Evolutionary conservation across 192 early-diverging fungal species (phyloP).

Genomic region (Funneliformis geosporum): DNA sequence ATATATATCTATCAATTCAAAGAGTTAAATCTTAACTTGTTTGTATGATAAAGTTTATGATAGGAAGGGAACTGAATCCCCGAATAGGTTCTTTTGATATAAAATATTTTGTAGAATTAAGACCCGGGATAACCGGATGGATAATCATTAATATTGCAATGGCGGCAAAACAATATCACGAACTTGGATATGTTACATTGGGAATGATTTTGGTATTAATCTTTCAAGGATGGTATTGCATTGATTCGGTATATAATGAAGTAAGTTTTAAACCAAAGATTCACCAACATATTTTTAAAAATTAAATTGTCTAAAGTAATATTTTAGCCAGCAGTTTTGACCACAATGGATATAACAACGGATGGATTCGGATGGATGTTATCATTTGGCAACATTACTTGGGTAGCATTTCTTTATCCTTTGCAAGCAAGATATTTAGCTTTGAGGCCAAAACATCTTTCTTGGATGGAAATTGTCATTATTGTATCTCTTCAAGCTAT

Average conservation of each 20-base stretch:
- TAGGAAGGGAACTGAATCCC: constrained; percentile 96
- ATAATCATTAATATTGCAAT: constrained; percentile 74
- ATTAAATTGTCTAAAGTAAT: constrained; percentile 3
- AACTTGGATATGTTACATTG: constrained; percentile 67
- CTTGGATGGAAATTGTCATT: constrained; percentile 35
- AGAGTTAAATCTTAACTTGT: neutral
- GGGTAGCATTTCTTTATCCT: constrained; percentile 91
- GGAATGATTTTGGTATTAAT: constrained; percentile 74
- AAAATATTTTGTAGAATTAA: constrained; percentile 92
- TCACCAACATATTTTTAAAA: neutral
- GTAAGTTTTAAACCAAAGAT: neutral
- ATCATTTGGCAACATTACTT: constrained; percentile 76
- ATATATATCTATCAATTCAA: too few relatives aligned
- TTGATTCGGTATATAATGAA: constrained; percentile 85
- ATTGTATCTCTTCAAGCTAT: constrained; percentile 60
- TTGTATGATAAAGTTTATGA: constrained; percentile 75
- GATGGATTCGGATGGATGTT: constrained; percentile 97
- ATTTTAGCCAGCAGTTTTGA: constrained; percentile 74
- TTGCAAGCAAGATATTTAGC: constrained; percentile 89
- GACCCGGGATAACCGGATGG: constrained; percentile 94
- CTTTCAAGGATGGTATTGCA: constrained; percentile 81
- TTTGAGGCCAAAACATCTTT: constrained; percentile 65
- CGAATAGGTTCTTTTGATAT: constrained; percentile 81
- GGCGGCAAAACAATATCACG: constrained; percentile 73
- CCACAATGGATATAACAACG: constrained; percentile 97